phyloP scores from a whole-genome alignment of 257 asterid species.

The Forsythia viridissima region DNA sequence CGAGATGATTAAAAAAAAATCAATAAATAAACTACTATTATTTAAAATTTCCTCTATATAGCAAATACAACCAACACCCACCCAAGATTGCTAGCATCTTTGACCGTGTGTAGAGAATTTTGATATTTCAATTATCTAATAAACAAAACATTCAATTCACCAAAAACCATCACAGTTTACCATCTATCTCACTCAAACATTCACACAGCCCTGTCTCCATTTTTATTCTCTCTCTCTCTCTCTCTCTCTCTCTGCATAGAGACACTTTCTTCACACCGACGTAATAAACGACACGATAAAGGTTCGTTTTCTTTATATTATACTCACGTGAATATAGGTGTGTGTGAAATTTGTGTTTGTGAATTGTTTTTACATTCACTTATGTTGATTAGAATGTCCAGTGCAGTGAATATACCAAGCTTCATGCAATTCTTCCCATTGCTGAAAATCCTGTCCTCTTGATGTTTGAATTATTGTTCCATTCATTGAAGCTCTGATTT shows the following conservation, averaged over 20 bases:
- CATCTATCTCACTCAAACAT: not conserved
- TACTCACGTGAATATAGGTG: not conserved
- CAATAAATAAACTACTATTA: no score
- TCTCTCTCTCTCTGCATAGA: not conserved
- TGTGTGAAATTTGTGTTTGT: not conserved
- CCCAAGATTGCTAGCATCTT: not conserved
- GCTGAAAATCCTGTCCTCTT: not conserved
- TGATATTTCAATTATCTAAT: not conserved
- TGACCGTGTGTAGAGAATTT: not conserved
- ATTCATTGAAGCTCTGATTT: conserved; percentile 1
- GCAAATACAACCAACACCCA: not conserved
- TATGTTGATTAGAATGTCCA: not conserved
- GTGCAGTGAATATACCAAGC: conserved; percentile 6
- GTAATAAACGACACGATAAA: not conserved
- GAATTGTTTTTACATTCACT: not conserved
- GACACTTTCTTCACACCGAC: not conserved
- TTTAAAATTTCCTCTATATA: not conserved
- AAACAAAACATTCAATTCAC: not conserved
- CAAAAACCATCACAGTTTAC: not conserved
- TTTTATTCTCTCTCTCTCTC: not conserved
- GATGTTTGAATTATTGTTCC: not conserved
- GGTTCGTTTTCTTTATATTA: not conserved
- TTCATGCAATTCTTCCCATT: not conserved
- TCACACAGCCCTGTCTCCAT: not conserved
- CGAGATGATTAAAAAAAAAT: no score